These are phyloP conservation scores for Cytidiella melzeri DNA, from an alignment of 768 basidiomycete species.

Conservation along the genomic window DNA sequence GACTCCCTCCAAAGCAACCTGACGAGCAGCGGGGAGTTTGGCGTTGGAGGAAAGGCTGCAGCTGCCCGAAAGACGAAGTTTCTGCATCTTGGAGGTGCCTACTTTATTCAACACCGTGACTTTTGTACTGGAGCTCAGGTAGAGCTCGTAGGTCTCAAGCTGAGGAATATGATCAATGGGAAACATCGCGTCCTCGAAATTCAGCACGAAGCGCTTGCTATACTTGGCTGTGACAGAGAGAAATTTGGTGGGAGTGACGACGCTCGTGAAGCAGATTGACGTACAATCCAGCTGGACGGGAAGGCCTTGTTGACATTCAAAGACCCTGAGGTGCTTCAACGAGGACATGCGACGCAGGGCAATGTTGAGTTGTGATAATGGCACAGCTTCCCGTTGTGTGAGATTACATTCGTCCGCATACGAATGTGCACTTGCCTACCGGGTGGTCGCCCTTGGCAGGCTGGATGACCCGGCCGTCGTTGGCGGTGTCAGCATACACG, in stretches of 20 bases:
- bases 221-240: slow-evolving; percentile 2
- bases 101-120: slow-evolving; percentile 26
- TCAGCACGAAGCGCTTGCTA: slow-evolving; percentile 13
- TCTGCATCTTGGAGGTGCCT: slow-evolving; percentile 18
- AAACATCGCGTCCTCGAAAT: slow-evolving; percentile 35
- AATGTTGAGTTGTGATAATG: slow-evolving; percentile 28
- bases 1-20: slow-evolving; percentile 27
- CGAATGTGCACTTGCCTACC: slow-evolving; percentile 7
- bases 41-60: slow-evolving; percentile 17
- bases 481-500: slow-evolving; percentile 32
- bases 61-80: slow-evolving; percentile 32
- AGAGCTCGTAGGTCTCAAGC: slow-evolving; percentile 29
- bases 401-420: not conserved
- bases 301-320: slow-evolving; percentile 24
- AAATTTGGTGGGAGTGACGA: not conserved
- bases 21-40: slow-evolving; percentile 19
- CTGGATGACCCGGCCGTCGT: slow-evolving; percentile 31
- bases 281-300: slow-evolving; percentile 15
- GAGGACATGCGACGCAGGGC: slow-evolving; percentile 24
- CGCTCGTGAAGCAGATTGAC: not conserved
- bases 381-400: slow-evolving; percentile 12
- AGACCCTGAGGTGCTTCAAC: slow-evolving; percentile 29
- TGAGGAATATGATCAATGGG: slow-evolving; percentile 16
- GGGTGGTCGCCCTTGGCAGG: not conserved
- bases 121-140: slow-evolving; percentile 26